Evolutionary conservation across 768 basidiomycete genomes (phyloP).

Genomic region (Dentipellis fragilis): DNA sequence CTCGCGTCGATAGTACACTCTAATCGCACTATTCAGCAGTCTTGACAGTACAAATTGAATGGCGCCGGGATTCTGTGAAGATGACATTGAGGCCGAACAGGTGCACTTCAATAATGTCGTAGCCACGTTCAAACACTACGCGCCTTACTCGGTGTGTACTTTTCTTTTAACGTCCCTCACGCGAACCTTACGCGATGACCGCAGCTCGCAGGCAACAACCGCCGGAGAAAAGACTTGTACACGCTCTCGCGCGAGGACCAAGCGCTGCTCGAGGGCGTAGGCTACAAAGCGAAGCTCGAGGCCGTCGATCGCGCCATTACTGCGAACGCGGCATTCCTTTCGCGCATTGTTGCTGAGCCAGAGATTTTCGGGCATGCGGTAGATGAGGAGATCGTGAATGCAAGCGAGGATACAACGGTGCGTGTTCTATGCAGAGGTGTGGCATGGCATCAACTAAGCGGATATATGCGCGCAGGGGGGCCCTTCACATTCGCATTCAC

Average conservation of each 20-base stretch:
- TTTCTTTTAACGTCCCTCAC: not conserved
- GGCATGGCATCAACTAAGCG: not conserved
- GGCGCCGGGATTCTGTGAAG: not conserved
- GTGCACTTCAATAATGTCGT: constrained; percentile 70
- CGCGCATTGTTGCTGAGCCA: constrained; percentile 64
- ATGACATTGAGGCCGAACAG: constrained; percentile 45
- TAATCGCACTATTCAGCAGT: not conserved
- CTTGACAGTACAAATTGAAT: not conserved
- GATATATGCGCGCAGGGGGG: constrained; percentile 9
- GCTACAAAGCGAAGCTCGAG: constrained; percentile 72
- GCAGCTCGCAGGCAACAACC: constrained; percentile 49
- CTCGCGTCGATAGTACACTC: not conserved
- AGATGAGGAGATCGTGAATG: constrained; percentile 20
- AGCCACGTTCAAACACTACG: constrained; percentile 65
- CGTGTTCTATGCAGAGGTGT: too few relatives aligned
- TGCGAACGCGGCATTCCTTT: constrained; percentile 71
- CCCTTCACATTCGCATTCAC: constrained; percentile 21
- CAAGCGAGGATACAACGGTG: constrained; percentile 3
- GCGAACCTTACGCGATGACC: not conserved
- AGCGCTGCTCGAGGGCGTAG: constrained; percentile 52
- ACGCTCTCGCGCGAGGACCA: constrained; percentile 61
- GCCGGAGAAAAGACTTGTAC: constrained; percentile 70
- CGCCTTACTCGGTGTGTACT: constrained; percentile 53
- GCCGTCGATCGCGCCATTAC: constrained; percentile 75
- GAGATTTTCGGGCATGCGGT: constrained; percentile 66